Evolutionary conservation across 495 filamentous ascomycete genomes (phyloP), one percentile per base, ranked within the genome.

Genomic region (Neurospora sp.): DNA sequence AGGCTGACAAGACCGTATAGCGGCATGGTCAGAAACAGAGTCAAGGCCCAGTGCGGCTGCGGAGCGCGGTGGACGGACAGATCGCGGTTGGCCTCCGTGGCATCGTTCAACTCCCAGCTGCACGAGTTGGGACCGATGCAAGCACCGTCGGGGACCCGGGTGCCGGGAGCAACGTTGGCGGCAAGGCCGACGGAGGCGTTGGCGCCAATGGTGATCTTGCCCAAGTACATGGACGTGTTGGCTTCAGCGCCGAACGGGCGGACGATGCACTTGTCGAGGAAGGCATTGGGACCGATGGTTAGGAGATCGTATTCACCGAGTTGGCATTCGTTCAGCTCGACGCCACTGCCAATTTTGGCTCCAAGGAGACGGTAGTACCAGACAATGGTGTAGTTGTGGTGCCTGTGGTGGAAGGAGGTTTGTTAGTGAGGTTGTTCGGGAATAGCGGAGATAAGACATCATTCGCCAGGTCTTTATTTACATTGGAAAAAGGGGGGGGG

Each of bases 111-210:
- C 70, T 86, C 84, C 80, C 83, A 84, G 74, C 81, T 84, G 0
- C 83, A 83, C 12, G 84, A 85, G 72, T 85, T 86, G 14, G 84
- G 81, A 11, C 84, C 84, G 66, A 86, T 83, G 75, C 82, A 85
- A 22, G 81, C 77, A 68, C 78, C 76, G 20, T 78, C 76, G 0
- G 84, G 83, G 9, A 86, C 39, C 38, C 68, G 73, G 0, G 83
- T 79, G 7, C 84, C 84, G n/a, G 84, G 75, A 5, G 84, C 83
- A n/a, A 85, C 41, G 10, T 82, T 77, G 1, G 83, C 81, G 31
- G 80, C 78, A 20, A 81, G 70, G 35, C 84, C 84, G 16, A 85
- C 72, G 16, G 74, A 78, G 3, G 79, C 77, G 69, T 82, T 78
- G 8, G 73, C 70, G 5, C 83, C 84, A 59, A 86, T 78, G 8